Conservation (phyloP, 129 eudicot species). For the Rutidosis leptorrhynchoides region DNA sequence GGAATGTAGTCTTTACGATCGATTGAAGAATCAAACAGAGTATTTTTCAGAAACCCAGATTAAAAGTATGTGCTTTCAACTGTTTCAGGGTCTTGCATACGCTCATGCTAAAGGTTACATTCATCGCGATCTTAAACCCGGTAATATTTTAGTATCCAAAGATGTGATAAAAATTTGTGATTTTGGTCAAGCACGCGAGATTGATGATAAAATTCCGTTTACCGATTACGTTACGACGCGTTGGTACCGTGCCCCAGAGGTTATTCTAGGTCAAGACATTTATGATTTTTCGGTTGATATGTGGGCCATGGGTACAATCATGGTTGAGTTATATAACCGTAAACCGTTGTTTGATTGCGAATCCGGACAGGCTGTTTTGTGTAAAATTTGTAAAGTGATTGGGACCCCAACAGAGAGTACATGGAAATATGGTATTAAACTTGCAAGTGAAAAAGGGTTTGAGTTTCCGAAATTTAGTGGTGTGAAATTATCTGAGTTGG, state of each 20-base stretch:
- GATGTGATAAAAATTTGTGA: conserved; percentile 10
- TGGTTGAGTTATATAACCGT: conserved; percentile 1
- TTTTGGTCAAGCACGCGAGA: conserved; percentile 13
- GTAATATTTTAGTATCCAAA: conserved; percentile 8
- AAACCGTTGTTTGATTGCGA: conserved; percentile 1
- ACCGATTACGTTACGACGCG: conserved; percentile 9
- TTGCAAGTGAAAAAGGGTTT: conserved; percentile 10
- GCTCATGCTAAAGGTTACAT: not conserved
- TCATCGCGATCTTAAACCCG: conserved; percentile 16
- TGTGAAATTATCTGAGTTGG: not conserved
- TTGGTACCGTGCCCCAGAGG: conserved; percentile 27
- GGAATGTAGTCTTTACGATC: conserved; percentile 1
- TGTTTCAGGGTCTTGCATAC: conserved; percentile 14
- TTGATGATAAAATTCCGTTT: not conserved
- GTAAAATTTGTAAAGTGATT: conserved; percentile 10
- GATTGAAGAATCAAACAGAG: not conserved
- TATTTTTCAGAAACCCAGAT: conserved; percentile 8
- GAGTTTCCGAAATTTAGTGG: not conserved
- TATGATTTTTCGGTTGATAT: conserved; percentile 23
- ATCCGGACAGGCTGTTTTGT: not conserved
- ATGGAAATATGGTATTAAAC: conserved; percentile 16
- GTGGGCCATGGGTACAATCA: conserved; percentile 32
- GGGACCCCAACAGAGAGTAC: conserved; percentile 26
- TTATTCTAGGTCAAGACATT: conserved; percentile 3
- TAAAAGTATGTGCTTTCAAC: not conserved